These are phyloP conservation scores for Salix suchowensis DNA, from an alignment of 345 rosid species.

Conservation along the genomic window DNA sequence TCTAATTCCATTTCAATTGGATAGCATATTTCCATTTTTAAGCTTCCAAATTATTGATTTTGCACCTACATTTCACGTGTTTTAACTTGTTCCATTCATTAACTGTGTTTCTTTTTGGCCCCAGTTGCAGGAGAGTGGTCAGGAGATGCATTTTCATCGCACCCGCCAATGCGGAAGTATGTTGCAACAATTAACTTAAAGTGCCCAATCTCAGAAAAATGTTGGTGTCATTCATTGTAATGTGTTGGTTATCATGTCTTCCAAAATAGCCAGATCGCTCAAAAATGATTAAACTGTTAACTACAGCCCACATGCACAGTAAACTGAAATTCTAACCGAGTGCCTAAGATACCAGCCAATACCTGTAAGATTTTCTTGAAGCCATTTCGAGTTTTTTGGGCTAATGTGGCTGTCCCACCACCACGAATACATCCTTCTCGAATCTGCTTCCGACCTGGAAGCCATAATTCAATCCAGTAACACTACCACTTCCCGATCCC, in stretches of 20 bases:
- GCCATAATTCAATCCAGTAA: slow-evolving; percentile 44
- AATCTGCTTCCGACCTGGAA: slow-evolving; percentile 32
- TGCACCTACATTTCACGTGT: background rate
- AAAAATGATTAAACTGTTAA: background rate
- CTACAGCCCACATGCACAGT: background rate
- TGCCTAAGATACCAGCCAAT: slow-evolving; percentile 3
- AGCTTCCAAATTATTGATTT: background rate
- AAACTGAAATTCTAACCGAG: background rate
- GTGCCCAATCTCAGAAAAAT: background rate
- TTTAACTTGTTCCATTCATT: background rate
- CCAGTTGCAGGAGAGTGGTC: background rate
- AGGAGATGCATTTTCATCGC: background rate
- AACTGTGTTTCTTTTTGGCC: background rate
- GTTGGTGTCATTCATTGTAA: background rate
- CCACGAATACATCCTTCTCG: slow-evolving; percentile 80
- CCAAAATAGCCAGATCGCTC: background rate
- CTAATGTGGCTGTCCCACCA: slow-evolving; percentile 99
- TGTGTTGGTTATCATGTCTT: background rate
- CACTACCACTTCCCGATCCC: slow-evolving; percentile 14
- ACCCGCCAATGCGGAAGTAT: background rate
- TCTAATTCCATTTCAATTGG: background rate
- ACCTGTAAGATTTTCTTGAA: slow-evolving; percentile 94
- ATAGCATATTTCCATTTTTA: background rate
- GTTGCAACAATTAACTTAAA: background rate
- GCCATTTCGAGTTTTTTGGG: slow-evolving; percentile 98